phyloP scores from a whole-genome alignment of 306 rosid species.

The Vachellia pachyceras region DNA sequence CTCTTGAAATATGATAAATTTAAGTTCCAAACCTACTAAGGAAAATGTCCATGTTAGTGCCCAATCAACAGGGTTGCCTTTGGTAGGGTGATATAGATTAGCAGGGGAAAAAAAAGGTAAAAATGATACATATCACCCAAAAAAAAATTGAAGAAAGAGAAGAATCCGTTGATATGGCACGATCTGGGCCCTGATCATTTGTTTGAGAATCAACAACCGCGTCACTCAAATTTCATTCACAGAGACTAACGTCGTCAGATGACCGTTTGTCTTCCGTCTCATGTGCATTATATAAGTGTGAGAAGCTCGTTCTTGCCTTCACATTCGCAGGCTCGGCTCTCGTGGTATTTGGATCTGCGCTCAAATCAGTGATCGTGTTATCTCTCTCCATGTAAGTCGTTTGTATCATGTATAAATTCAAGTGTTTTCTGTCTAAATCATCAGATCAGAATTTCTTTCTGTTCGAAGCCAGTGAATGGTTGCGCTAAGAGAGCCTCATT shows the following conservation, averaged over 20 bases:
- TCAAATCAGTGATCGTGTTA: constrained; percentile 13
- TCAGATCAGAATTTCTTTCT: constrained; percentile 29
- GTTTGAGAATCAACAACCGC: not conserved
- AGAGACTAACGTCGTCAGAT: constrained; percentile 33
- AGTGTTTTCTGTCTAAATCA: not conserved
- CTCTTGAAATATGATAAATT: no score
- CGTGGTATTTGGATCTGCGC: constrained; percentile 54
- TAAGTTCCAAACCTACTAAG: no score
- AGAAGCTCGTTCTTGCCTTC: constrained; percentile 15
- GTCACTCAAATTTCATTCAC: not conserved
- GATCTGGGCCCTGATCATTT: no score
- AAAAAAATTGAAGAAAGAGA: no score
- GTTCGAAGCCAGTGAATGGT: not conserved
- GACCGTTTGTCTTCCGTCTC: constrained; percentile 1
- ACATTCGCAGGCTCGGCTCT: constrained; percentile 36
- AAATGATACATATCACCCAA: no score
- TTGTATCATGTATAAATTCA: not conserved
- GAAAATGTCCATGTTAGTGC: no score
- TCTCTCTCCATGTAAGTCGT: constrained; percentile 33
- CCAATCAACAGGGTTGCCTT: no score
- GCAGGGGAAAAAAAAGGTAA: no score
- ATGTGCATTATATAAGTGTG: constrained; percentile 4
- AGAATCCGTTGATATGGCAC: not conserved
- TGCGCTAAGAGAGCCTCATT: not conserved
- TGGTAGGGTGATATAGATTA: no score